These are phyloP conservation scores for Fusarium protoensiforme DNA, from an alignment of 2,329 filamentous ascomycete species.

Conservation along the genomic window DNA sequence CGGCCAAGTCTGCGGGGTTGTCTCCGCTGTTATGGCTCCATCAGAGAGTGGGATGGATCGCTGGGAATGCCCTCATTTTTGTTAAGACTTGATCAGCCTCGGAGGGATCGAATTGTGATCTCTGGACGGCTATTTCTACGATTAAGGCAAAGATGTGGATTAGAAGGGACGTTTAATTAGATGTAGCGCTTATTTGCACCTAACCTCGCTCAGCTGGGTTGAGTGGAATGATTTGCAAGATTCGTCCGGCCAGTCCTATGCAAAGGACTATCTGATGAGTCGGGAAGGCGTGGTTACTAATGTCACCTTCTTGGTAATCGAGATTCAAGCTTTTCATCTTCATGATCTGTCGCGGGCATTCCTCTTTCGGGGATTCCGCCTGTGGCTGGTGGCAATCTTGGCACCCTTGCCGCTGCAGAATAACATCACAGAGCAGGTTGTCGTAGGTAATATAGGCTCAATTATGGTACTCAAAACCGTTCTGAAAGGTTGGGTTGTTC, in stretches of 20 bases:
- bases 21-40: not conserved
- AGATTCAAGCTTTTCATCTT: not conserved
- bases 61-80: not conserved
- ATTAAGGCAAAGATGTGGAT: not conserved
- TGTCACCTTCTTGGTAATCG: not conserved
- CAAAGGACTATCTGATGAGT: not conserved
- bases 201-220: not conserved
- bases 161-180: not conserved
- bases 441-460: too few relatives aligned
- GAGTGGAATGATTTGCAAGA: not conserved
- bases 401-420: too few relatives aligned
- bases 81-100: not conserved
- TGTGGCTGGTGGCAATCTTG: not conserved
- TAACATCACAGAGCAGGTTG: too few relatives aligned
- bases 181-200: not conserved
- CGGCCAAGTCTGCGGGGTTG: not conserved
- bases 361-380: not conserved
- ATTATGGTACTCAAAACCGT: too few relatives aligned
- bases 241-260: not conserved
- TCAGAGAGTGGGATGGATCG: not conserved
- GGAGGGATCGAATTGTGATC: not conserved
- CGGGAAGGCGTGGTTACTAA: not conserved
- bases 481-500: too few relatives aligned
- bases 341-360: not conserved
- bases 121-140: not conserved